phyloP scores from a whole-genome alignment of 805 yeast species.

The Candida nanaspora region DNA sequence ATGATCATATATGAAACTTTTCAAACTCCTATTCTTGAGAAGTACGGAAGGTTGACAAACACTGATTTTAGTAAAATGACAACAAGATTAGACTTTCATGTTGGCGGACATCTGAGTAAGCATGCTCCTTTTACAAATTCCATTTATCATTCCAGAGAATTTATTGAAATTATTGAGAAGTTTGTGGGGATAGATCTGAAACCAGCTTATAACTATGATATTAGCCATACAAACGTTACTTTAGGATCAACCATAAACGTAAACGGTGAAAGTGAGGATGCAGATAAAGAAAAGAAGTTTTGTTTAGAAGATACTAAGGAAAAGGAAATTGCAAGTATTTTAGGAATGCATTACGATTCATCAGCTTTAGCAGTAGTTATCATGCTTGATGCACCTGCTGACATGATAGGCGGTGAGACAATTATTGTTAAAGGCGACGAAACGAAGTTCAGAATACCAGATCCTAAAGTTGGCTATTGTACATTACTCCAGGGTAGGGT shows the following conservation, averaged over 20 bases:
- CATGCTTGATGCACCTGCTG: constrained; percentile 38
- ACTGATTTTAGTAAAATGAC: constrained; percentile 7
- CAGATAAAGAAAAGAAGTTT: constrained; percentile 9
- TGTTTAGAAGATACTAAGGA: too few relatives aligned
- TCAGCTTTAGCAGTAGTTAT: constrained; percentile 41
- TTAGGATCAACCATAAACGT: constrained; percentile 27
- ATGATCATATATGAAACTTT: constrained; percentile 49
- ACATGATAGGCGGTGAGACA: constrained; percentile 46
- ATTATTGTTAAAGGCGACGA: constrained; percentile 37
- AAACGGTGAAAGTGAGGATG: constrained; percentile 10
- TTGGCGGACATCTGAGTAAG: constrained; percentile 42
- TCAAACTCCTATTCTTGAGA: constrained; percentile 32
- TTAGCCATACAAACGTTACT: constrained; percentile 44
- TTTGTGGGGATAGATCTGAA: constrained; percentile 45
- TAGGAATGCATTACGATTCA: constrained; percentile 41
- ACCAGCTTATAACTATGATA: constrained; percentile 42
- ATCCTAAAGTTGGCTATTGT: constrained; percentile 40
- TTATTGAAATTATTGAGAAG: constrained; percentile 36
- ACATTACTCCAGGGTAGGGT: constrained; percentile 41
- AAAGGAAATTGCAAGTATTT: constrained; percentile 34
- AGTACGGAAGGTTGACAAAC: constrained; percentile 35
- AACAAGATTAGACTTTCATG: constrained; percentile 31
- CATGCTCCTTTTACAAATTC: constrained; percentile 37
- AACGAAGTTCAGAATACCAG: constrained; percentile 22
- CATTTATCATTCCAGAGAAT: constrained; percentile 47